Base-by-base conservation (phyloP, 176 grass and related monocot species). In the Oryza glaberrima region DNA sequence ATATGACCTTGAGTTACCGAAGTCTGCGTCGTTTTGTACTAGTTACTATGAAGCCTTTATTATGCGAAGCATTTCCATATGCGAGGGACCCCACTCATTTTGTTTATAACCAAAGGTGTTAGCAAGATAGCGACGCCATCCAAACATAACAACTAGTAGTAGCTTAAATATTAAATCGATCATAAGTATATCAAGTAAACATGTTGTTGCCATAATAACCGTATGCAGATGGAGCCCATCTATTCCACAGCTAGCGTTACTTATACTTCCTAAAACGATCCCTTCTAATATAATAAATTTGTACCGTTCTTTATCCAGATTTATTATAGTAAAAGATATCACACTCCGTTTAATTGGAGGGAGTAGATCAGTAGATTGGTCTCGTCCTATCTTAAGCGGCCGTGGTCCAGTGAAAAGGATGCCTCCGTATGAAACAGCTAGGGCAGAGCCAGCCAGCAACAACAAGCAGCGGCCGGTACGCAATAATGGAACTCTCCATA, bases 401-500 rank as follows among this genome's bases (percentile, higher is more conserved):
- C 15, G 67, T 67, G 78, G 54, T 16, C 66, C n/a, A 16, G 35
- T 22, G 79, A 86, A 78, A 73, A 86, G 25, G 83, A 86, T 49
- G 8, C 10, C 19, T 70, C 56, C 49, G 22, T 72, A 67, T 22
- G 56, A 72, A 70, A 78, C 51, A 48, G 1, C 19, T 26, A 23
- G 67, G 19, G 17, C 13, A 68, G 56, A 14, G 20, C 56, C 56
- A 22, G 56, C 19, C 78, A 77, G 32, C 78, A n/a, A 54, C 51
- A 77, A 14, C 1, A 19, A 43, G 67, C 11, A 73, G 64, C 56
- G 56, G 20, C 56, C 56, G 20, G 70, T n/a, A n/a, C 66, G 58
- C 34, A 82, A 82, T 76, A 65, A 85, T 52, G 35, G 51, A 20
- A 14, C 16, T 19, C 72, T 51, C 12, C 75, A 46, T 11, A 32